A percentile compares a stretch with the other conserved stretches of the same genome.
Evolutionary conservation across 768 basidiomycete genomes (phyloP).

Genomic region (Boletus insuetus): DNA sequence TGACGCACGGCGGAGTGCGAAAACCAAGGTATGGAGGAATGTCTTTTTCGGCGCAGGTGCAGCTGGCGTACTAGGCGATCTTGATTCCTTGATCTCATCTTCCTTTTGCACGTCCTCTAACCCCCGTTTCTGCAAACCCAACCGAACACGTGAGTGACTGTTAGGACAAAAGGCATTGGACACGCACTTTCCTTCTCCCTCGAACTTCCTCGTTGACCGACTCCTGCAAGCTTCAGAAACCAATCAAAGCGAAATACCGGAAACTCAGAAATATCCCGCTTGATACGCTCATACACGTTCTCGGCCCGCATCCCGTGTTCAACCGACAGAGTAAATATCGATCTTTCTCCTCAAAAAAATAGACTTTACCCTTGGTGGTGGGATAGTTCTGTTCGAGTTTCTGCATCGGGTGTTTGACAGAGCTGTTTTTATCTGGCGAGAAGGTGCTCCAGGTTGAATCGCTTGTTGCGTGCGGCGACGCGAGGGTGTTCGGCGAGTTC

Average conservation of each 20-base stretch:
- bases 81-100: slow-evolving; percentile 49
- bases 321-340: slow-evolving; percentile 90
- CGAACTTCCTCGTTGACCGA: slow-evolving; percentile 68
- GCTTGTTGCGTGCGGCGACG: slow-evolving; percentile 78
- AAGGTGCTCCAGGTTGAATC: slow-evolving; percentile 74
- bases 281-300: slow-evolving; percentile 92
- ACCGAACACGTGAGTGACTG: not conserved
- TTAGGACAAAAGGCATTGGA: not conserved
- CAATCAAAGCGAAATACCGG: slow-evolving; percentile 97
- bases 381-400: slow-evolving; percentile 88
- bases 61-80: slow-evolving; percentile 61
- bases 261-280: slow-evolving; percentile 94
- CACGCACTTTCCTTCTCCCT: slow-evolving; percentile 66
- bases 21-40: too few species aligned
- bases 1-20: too few species aligned
- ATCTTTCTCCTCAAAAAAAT: slow-evolving; percentile 96
- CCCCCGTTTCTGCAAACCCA: slow-evolving; percentile 55
- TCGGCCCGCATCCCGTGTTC: slow-evolving; percentile 82
- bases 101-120: slow-evolving; percentile 62
- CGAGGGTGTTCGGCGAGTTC: slow-evolving; percentile 74
- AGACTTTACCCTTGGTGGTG: slow-evolving; percentile 98
- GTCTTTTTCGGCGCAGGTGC: slow-evolving; percentile 52
- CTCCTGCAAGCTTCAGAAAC: slow-evolving; percentile 99
- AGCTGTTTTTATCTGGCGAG: slow-evolving; percentile 79
- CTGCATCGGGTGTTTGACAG: slow-evolving; percentile 90